Evolutionary conservation across 305 asterid species (phyloP), one percentile per base, ranked within the genome.

Genomic region (Monarda citriodora): DNA sequence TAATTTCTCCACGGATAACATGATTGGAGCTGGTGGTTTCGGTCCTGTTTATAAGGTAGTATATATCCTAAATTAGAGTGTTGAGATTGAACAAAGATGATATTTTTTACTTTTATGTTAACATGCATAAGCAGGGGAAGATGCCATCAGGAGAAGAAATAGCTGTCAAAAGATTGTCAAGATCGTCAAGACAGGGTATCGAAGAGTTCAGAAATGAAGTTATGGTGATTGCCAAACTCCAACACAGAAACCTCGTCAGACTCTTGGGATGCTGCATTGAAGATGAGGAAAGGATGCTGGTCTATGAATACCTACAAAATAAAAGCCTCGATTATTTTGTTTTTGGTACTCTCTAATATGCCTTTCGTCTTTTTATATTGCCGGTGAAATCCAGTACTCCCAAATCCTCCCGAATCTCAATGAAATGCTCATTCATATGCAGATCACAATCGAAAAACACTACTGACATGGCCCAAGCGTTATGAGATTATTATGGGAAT

Each of bases 111-210:
- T 4, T 40, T 53, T 12, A 36, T 29, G 41, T 21, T 2, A 16
- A 32, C 55, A n/a, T 69, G 58, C 50, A 16, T 55, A 10, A 56
- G 57, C 72, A 74, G 79, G 79, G 79, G 12, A 32, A 26, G 23
- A 36, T 74, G 66, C 57, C 70, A 17, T 44, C 31, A 7, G 70
- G 66, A 58, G 70, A 58, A 40, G 61, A 64, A 70, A 59, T 70
- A 9, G 79, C 76, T 2, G 73, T 74, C 15, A 74, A 70, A 63
- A 70, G 79, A 53, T 72, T 75, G 61, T 75, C 80, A 12, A 68
- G 57, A 45, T 54, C 61, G 48, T 71, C 80, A 31, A 14, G 53
- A 15, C 80, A 75, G 34, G 77, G 80, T 32, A n/a, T 51, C 26
- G 37, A 53, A 36, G 53, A 49, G 37, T 61, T 52, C 37, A 48